Conservation (phyloP, 148 eudicot species). For the Tetragonia tetragonoides region DNA sequence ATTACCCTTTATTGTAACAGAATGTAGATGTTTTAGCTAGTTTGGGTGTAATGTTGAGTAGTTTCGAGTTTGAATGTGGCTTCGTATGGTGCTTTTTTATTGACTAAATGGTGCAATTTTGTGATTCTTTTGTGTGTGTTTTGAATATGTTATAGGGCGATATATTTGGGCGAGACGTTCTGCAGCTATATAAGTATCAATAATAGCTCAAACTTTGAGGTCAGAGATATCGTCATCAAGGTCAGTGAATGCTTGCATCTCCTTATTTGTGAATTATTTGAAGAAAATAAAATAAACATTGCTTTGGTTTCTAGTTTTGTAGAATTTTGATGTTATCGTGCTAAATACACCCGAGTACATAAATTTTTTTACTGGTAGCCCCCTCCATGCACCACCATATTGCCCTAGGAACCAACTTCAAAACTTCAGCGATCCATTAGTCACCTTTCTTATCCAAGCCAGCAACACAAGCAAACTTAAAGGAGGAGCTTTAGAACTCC, state of each 20-base stretch:
- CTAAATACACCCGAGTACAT: too few relatives aligned
- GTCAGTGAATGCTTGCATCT: constrained; percentile 29
- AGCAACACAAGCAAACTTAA: too few relatives aligned
- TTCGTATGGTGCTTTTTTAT: not conserved
- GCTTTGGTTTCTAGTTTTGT: not conserved
- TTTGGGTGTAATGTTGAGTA: not conserved
- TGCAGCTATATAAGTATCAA: constrained; percentile 95
- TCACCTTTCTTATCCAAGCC: too few relatives aligned
- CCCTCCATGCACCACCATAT: too few relatives aligned
- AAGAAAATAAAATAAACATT: not conserved
- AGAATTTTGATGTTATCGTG: not conserved
- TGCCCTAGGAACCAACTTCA: too few relatives aligned
- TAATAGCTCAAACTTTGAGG: constrained; percentile 87
- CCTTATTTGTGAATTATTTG: not conserved
- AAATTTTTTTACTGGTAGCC: too few relatives aligned
- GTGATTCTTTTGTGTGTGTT: not conserved
- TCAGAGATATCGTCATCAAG: constrained; percentile 78
- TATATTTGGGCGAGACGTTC: constrained; percentile 96
- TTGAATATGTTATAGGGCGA: constrained; percentile 53
- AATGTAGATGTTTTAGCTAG: not conserved
- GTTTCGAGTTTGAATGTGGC: not conserved
- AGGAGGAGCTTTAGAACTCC: too few relatives aligned
- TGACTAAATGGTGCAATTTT: not conserved
- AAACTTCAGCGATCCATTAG: too few relatives aligned
- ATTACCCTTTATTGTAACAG: too few relatives aligned